These are phyloP conservation scores for Priceomyces castillae DNA, from an alignment of 805 yeast species.

Conservation along the genomic window DNA sequence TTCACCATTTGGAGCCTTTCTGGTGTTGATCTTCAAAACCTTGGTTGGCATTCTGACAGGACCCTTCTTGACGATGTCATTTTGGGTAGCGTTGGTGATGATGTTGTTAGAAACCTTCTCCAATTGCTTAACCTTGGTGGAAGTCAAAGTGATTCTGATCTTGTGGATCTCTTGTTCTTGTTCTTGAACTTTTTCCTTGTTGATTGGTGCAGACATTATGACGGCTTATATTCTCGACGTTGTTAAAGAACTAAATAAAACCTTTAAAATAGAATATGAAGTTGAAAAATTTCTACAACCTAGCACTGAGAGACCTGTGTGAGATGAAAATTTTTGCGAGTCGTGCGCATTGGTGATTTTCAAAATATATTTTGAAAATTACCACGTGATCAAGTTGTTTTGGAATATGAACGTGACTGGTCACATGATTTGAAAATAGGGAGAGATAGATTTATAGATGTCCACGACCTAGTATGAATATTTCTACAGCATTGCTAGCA, in stretches of 20 bases:
- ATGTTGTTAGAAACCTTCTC: constrained; percentile 94
- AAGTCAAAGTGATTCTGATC: constrained; percentile 98
- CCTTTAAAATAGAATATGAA: neutral
- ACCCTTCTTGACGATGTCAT: constrained; percentile 90
- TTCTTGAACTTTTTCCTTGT: constrained; percentile 86
- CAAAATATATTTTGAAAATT: neutral
- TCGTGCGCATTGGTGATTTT: neutral
- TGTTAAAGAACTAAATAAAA: constrained; percentile 23
- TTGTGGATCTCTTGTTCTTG: constrained; percentile 83
- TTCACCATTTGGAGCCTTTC: constrained; percentile 99
- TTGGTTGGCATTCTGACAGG: constrained; percentile 99
- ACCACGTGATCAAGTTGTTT: too few relatives aligned
- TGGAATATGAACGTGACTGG: too few relatives aligned
- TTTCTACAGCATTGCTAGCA: too few relatives aligned
- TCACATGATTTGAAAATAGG: too few relatives aligned
- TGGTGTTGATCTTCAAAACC: constrained; percentile 96
- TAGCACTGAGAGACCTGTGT: neutral
- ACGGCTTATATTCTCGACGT: constrained; percentile 28
- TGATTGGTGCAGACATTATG: constrained; percentile 72
- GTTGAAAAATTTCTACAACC: constrained; percentile 3
- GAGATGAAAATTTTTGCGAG: constrained; percentile 1
- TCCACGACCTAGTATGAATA: too few relatives aligned
- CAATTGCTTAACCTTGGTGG: constrained; percentile 97
- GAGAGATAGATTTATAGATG: too few relatives aligned
- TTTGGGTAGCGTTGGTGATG: constrained; percentile 79